Conservation (phyloP, 73 alveolate genomes). For the Tetrahymena thermophila region DNA sequence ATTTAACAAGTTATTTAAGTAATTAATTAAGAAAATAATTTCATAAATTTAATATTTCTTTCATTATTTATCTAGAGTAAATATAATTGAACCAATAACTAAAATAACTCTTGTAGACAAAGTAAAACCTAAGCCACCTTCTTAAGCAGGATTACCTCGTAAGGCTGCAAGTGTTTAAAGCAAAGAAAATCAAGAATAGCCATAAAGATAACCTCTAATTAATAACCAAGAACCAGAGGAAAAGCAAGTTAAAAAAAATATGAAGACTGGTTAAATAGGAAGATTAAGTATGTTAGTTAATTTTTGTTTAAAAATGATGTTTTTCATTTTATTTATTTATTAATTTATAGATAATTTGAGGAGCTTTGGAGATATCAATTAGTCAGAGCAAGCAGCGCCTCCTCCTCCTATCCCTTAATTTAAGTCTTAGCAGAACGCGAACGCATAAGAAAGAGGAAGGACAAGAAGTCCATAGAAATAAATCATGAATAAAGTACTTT, state of each 20-base stretch:
- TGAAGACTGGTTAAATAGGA: neutral
- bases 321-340: neutral
- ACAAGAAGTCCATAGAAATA: neutral
- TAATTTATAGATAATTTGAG: neutral
- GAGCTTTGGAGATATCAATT: neutral
- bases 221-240: neutral
- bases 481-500: neutral
- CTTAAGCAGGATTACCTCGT: neutral
- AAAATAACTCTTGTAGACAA: neutral
- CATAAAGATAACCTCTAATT: neutral
- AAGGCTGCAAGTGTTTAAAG: neutral
- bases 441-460: neutral
- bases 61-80: neutral
- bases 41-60: neutral
- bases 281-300: neutral
- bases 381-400: neutral
- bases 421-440: neutral
- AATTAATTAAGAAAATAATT: neutral
- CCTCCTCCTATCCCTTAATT: neutral
- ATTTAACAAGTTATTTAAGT: neutral
- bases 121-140: neutral
- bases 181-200: neutral
- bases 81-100: neutral
- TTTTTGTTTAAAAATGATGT: neutral
- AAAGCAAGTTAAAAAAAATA: neutral